Evolutionary conservation across 2,329 filamentous ascomycete genomes (phyloP).

Genomic region (Alternaria sp.): DNA sequence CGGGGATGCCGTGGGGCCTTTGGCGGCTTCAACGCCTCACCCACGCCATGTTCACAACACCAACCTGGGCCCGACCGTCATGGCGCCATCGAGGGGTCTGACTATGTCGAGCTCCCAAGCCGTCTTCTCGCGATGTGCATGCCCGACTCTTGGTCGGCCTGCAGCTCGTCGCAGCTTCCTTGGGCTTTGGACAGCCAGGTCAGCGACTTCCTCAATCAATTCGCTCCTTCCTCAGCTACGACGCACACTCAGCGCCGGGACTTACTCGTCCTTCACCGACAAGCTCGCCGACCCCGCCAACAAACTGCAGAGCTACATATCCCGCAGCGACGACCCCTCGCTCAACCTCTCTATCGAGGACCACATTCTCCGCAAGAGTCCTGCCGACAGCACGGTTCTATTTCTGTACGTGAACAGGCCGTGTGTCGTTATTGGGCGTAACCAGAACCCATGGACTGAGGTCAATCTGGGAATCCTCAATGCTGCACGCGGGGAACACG

Average conservation of each 20-base stretch:
- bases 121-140: not conserved
- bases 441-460: constrained; percentile 98
- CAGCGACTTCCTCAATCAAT: not conserved
- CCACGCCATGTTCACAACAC: constrained; percentile 15
- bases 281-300: constrained; percentile 42
- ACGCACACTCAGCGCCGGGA: not conserved
- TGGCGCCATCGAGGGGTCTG: constrained; percentile 31
- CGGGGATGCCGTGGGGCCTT: constrained; percentile 8
- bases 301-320: constrained; percentile 58
- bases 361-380: constrained; percentile 79
- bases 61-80: constrained; percentile 8
- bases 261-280: constrained; percentile 40
- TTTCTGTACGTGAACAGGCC: constrained; percentile 90
- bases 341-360: constrained; percentile 96
- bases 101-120: not conserved
- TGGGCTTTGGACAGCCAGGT: constrained; percentile 2
- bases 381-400: constrained; percentile 76
- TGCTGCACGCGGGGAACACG: constrained; percentile 42
- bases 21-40: constrained; percentile 1
- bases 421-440: constrained; percentile 89
- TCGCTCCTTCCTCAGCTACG: not conserved
- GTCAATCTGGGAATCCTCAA: constrained; percentile 74
- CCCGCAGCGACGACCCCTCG: constrained; percentile 73
- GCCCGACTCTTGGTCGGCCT: not conserved
- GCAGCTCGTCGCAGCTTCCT: not conserved